phyloP scores from a whole-genome alignment of 805 yeast genomes.

The Kazachstania psychrophila region DNA sequence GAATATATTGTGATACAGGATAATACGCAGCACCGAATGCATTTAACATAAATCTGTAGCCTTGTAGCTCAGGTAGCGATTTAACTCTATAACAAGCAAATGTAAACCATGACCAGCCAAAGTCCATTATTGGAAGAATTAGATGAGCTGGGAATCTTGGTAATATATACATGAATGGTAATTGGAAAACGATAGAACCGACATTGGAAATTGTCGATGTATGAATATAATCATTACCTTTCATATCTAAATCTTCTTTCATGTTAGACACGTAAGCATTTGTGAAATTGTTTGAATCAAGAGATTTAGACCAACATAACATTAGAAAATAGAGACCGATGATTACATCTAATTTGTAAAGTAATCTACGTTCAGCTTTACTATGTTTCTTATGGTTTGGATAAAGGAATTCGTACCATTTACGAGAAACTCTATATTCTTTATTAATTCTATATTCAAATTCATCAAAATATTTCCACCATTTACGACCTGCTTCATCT shows the following conservation, averaged over 20 bases:
- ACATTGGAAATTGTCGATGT: slow-evolving; percentile 52
- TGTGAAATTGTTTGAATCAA: slow-evolving; percentile 51
- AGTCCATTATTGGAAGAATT: slow-evolving; percentile 44
- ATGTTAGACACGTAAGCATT: slow-evolving; percentile 63
- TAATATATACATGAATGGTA: slow-evolving; percentile 56
- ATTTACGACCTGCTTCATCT: slow-evolving; percentile 32
- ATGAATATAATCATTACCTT: slow-evolving; percentile 54
- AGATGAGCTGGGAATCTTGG: slow-evolving; percentile 45
- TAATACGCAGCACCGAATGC: slow-evolving; percentile 60
- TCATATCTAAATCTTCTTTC: slow-evolving; percentile 48
- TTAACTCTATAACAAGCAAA: slow-evolving; percentile 44
- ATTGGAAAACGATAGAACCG: slow-evolving; percentile 53
- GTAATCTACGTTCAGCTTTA: slow-evolving; percentile 36
- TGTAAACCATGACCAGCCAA: slow-evolving; percentile 63
- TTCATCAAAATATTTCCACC: slow-evolving; percentile 45
- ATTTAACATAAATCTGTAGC: slow-evolving; percentile 56
- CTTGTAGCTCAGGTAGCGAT: slow-evolving; percentile 45
- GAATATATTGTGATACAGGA: slow-evolving; percentile 52
- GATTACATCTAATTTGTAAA: slow-evolving; percentile 47
- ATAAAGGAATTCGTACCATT: slow-evolving; percentile 29
- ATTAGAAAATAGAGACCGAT: slow-evolving; percentile 49
- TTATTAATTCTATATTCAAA: slow-evolving; percentile 39
- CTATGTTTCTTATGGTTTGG: slow-evolving; percentile 32
- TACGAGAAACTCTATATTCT: slow-evolving; percentile 25
- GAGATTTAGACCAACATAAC: slow-evolving; percentile 59